phyloP scores from a whole-genome alignment of 371 early-diverging fungal species.

The Chytridiales sp. region DNA sequence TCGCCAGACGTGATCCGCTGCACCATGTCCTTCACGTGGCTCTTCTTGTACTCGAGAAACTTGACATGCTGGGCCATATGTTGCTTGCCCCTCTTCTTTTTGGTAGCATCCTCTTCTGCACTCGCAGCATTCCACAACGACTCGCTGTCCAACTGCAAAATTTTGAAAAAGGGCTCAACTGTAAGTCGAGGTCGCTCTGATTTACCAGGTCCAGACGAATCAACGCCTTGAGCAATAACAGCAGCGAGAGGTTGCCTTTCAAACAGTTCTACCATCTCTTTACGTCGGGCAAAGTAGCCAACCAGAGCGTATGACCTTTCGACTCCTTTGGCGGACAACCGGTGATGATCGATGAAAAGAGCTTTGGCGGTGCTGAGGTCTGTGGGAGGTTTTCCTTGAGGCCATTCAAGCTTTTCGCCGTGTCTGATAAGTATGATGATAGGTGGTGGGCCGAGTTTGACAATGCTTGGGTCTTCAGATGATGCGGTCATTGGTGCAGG shows the following conservation, averaged over 20 bases:
- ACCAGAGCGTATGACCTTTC: conserved; percentile 47
- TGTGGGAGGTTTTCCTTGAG: conserved; percentile 23
- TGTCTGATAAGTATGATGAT: conserved; percentile 47
- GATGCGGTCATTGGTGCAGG: no score
- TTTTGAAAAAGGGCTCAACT: conserved; percentile 23
- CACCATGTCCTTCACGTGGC: conserved; percentile 21
- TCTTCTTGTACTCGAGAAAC: conserved; percentile 26
- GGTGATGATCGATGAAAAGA: conserved; percentile 42
- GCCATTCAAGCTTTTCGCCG: conserved; percentile 49
- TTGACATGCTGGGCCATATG: no score
- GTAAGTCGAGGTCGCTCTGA: conserved; percentile 35
- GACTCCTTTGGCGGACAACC: conserved; percentile 43
- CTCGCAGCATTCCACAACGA: background rate
- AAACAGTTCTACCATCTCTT: conserved; percentile 30
- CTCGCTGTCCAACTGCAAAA: no score
- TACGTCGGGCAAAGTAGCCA: conserved; percentile 39
- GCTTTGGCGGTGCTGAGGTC: conserved; percentile 15
- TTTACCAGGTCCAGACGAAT: conserved; percentile 30
- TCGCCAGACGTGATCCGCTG: conserved; percentile 1
- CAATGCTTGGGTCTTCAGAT: no score
- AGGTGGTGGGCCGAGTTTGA: no score
- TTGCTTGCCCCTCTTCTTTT: no score
- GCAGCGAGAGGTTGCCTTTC: conserved; percentile 29
- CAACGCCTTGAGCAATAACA: conserved; percentile 45
- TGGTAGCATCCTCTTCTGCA: background rate